Percentiles rank a stretch among this genome's conserved stretches.
These are phyloP conservation scores for Incumbomyces lentus DNA, from an alignment of 2,329 filamentous ascomycete genomes.

Conservation along the genomic window DNA sequence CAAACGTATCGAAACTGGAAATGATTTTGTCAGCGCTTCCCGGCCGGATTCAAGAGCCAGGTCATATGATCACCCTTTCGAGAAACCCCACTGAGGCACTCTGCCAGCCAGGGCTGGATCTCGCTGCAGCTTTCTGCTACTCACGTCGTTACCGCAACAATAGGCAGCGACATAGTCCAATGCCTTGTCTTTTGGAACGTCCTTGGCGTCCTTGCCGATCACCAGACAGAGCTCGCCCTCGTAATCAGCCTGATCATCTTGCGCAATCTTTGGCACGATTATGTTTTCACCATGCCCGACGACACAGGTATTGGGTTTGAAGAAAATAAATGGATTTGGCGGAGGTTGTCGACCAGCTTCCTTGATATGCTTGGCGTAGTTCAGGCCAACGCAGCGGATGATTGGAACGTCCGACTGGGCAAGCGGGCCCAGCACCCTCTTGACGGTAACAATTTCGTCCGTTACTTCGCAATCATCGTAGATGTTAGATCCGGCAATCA, in stretches of 20 bases:
- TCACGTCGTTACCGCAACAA: conserved; percentile 32
- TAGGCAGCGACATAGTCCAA: conserved; percentile 32
- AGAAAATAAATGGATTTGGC: conserved; percentile 28
- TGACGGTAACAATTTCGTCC: conserved; percentile 45
- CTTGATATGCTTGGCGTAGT: conserved; percentile 36
- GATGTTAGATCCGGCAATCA: conserved; percentile 42
- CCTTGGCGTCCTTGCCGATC: conserved; percentile 27
- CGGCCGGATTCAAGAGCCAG: background rate
- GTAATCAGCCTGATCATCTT: conserved; percentile 33
- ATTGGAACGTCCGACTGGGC: conserved; percentile 82
- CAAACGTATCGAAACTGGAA: conserved; percentile 28
- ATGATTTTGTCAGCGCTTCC: too few species aligned
- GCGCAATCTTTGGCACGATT: conserved; percentile 25
- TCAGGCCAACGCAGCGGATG: conserved; percentile 40
- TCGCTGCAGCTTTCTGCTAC: conserved; percentile 29
- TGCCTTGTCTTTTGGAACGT: conserved; percentile 28
- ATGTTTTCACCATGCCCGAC: conserved; percentile 24
- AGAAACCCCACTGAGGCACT: conserved; percentile 29
- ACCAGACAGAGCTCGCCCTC: conserved; percentile 31
- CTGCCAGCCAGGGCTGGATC: conserved; percentile 22
- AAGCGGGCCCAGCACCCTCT: conserved; percentile 72
- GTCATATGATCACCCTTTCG: conserved; percentile 26
- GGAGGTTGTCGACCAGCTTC: conserved; percentile 31
- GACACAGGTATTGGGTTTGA: conserved; percentile 30
- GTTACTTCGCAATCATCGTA: conserved; percentile 40